Conservation (phyloP, 768 basidiomycete genomes). For the Ramaria sp. region DNA sequence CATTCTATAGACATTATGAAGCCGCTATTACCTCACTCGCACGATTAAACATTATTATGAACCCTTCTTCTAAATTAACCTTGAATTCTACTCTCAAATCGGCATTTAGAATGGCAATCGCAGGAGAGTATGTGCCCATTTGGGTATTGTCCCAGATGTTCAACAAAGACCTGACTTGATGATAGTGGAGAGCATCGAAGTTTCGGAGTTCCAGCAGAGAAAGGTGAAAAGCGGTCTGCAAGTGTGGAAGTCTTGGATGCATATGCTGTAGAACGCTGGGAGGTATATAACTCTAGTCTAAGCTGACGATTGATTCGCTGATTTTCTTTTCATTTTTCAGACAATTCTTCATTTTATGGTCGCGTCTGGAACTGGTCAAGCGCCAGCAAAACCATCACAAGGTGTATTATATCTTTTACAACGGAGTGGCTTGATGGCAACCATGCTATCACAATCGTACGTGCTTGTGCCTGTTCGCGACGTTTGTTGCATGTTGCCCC, state of each 20-base stretch:
- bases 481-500: not conserved
- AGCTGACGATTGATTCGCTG: constrained; percentile 1
- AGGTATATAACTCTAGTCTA: constrained; percentile 38
- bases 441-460: constrained; percentile 10
- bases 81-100: constrained; percentile 71
- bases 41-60: constrained; percentile 60
- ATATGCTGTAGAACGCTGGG: constrained; percentile 84
- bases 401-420: constrained; percentile 78
- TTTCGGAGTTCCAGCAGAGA: constrained; percentile 70
- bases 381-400: constrained; percentile 64
- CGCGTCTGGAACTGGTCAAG: constrained; percentile 74
- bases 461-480: not conserved
- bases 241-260: constrained; percentile 58
- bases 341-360: constrained; percentile 98
- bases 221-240: constrained; percentile 38
- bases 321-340: constrained; percentile 27
- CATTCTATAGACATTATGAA: constrained; percentile 54
- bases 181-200: constrained; percentile 64
- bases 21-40: constrained; percentile 52
- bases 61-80: constrained; percentile 46
- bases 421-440: constrained; percentile 79
- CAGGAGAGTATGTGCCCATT: constrained; percentile 58
- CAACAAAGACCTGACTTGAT: not conserved
- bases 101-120: constrained; percentile 73
- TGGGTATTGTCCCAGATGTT: not conserved